Conservation (phyloP, 345 rosid genomes). For the Acer negundo region DNA sequence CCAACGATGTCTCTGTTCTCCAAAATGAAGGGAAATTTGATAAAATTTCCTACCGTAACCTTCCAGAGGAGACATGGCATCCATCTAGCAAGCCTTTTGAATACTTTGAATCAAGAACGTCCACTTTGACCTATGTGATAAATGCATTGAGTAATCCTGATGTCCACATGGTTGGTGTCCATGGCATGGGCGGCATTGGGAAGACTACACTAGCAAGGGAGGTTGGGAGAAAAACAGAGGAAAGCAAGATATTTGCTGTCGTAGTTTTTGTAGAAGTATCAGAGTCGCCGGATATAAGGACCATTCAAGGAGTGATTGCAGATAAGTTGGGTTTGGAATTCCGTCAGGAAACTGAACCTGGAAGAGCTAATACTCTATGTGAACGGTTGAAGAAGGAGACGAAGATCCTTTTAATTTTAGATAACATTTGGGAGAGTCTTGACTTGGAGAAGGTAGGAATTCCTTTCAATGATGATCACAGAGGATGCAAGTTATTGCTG, state of each 20-base stretch:
- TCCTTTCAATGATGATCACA: background rate
- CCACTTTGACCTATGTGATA: background rate
- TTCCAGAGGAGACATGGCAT: too few relatives aligned
- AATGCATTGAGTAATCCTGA: background rate
- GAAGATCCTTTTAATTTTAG: slow-evolving; percentile 27
- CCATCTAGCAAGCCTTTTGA: too few relatives aligned
- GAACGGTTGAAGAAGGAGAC: background rate
- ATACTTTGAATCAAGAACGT: too few relatives aligned
- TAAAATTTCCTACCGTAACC: too few relatives aligned
- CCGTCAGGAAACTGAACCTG: background rate
- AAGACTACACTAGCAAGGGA: background rate
- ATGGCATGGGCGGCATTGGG: background rate
- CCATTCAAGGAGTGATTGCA: background rate
- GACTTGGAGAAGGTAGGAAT: background rate
- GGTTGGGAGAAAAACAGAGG: background rate
- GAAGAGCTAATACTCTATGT: background rate
- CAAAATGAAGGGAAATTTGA: background rate
- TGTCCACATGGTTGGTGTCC: background rate
- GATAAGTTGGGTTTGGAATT: background rate
- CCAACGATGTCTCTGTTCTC: background rate
- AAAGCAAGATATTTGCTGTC: background rate
- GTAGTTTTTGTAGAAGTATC: background rate
- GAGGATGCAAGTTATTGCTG: background rate
- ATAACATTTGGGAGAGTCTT: background rate
- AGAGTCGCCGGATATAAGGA: rapidly evolving